These are phyloP conservation scores for Leccinum proliferum DNA, from an alignment of 1,284 basidiomycete species.

Conservation along the genomic window DNA sequence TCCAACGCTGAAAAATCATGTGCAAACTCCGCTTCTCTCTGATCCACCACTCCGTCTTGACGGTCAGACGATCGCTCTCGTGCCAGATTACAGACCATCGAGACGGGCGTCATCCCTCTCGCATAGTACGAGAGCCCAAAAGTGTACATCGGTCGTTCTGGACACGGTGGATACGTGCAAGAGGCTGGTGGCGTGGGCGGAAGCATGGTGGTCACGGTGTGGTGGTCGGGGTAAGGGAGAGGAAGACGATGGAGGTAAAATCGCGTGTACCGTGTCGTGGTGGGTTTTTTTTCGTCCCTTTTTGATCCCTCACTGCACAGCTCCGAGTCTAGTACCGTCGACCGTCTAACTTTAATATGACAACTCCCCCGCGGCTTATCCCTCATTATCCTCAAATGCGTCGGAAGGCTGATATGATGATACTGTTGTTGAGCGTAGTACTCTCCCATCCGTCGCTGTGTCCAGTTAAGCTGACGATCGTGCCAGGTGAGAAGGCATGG, in stretches of 20 bases:
- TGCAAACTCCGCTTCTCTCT: conserved; percentile 50
- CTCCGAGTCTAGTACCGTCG: too few species aligned
- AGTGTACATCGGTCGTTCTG: conserved; percentile 58
- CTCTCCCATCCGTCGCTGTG: conserved; percentile 58
- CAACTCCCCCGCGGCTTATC: too few species aligned
- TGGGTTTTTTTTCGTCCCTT: conserved; percentile 33
- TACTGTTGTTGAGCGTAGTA: conserved; percentile 45
- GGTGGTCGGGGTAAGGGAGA: conserved; percentile 50
- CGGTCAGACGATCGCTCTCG: conserved; percentile 54
- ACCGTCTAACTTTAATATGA: too few species aligned
- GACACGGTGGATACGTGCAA: conserved; percentile 44
- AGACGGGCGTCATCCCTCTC: conserved; percentile 68
- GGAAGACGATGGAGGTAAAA: conserved; percentile 42
- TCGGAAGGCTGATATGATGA: conserved; percentile 43
- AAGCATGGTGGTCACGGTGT: conserved; percentile 22
- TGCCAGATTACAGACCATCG: conserved; percentile 56
- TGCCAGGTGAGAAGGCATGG: conserved; percentile 65
- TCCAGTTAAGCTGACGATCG: conserved; percentile 56
- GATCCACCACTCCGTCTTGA: conserved; percentile 47
- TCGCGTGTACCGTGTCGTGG: conserved; percentile 71
- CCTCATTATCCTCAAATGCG: too few species aligned
- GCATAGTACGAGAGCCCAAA: conserved; percentile 71
- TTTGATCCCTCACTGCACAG: too few species aligned
- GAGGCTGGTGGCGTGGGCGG: conserved; percentile 21
- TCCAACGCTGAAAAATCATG: conserved; percentile 66